Conservation (phyloP, 129 eudicot genomes). For the Tagetes patula region DNA sequence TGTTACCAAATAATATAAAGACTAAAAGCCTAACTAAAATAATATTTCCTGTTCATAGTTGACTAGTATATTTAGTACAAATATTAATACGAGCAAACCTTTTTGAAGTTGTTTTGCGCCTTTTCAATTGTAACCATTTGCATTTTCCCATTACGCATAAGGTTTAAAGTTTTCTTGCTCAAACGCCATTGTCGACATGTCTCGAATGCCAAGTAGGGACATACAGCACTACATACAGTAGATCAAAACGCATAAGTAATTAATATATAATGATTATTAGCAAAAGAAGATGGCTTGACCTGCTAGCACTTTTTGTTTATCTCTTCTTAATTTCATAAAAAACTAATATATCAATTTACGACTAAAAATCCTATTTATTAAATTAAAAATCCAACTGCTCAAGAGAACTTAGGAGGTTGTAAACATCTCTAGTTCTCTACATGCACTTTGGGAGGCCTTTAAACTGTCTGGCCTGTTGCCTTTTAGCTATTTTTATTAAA, state of each 20-base stretch:
- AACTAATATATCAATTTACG: neutral
- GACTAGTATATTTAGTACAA: neutral
- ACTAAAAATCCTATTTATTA: neutral
- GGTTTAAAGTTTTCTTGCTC: conserved; percentile 87
- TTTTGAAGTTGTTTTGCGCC: conserved; percentile 95
- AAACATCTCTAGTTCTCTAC: neutral
- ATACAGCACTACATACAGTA: conserved; percentile 67
- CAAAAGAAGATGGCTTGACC: neutral
- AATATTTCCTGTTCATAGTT: neutral
- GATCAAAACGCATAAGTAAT: neutral
- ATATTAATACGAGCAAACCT: conserved; percentile 45
- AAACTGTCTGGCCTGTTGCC: neutral
- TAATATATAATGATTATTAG: neutral
- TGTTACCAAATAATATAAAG: conserved; percentile 4
- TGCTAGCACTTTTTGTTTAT: neutral
- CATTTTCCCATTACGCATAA: conserved; percentile 98
- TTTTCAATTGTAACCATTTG: conserved; percentile 97
- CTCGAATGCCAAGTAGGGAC: conserved; percentile 98
- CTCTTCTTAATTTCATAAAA: neutral
- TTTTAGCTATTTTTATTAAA: neutral
- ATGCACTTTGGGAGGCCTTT: neutral
- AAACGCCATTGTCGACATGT: conserved; percentile 99
- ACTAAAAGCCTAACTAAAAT: neutral
- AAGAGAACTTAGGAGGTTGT: conserved; percentile 10
- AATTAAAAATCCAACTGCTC: neutral